Percentiles rank a stretch among this genome's conserved stretches.
These are phyloP conservation scores for Aspergillus persii DNA, from an alignment of 2,329 filamentous ascomycete genomes.

Conservation along the genomic window DNA sequence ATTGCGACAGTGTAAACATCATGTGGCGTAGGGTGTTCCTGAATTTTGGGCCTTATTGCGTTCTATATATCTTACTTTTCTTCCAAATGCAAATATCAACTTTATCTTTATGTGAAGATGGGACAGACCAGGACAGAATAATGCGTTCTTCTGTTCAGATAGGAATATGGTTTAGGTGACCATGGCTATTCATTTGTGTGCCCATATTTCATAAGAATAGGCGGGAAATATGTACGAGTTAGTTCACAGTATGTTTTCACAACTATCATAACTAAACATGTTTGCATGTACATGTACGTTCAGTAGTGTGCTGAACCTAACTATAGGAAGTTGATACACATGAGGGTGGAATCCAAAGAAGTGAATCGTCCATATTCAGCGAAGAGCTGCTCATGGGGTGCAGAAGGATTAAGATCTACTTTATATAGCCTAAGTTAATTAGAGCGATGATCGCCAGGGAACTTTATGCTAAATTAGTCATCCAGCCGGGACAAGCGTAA, in stretches of 20 bases:
- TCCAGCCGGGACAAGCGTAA: neutral
- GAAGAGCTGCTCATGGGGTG: neutral
- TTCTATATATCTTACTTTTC: neutral
- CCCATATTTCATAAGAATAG: neutral
- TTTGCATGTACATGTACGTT: no score
- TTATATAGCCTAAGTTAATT: neutral
- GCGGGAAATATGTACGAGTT: neutral
- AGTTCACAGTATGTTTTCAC: no score
- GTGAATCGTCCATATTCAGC: neutral
- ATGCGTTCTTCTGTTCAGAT: neutral
- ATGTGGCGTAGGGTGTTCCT: constrained; percentile 27
- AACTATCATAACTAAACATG: no score
- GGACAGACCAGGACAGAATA: neutral
- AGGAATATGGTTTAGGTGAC: neutral
- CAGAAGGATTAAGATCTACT: neutral
- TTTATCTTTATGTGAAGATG: neutral
- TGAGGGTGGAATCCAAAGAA: neutral
- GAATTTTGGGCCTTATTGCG: neutral
- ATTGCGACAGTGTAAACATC: neutral
- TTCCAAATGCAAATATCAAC: neutral
- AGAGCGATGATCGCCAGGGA: neutral
- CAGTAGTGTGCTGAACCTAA: neutral
- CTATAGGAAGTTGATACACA: neutral
- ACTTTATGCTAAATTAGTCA: neutral
- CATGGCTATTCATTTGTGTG: neutral